Evolutionary conservation across 129 eudicot species (phyloP), one percentile per base, ranked within the genome.

Genomic region (Sambucus nigra): DNA sequence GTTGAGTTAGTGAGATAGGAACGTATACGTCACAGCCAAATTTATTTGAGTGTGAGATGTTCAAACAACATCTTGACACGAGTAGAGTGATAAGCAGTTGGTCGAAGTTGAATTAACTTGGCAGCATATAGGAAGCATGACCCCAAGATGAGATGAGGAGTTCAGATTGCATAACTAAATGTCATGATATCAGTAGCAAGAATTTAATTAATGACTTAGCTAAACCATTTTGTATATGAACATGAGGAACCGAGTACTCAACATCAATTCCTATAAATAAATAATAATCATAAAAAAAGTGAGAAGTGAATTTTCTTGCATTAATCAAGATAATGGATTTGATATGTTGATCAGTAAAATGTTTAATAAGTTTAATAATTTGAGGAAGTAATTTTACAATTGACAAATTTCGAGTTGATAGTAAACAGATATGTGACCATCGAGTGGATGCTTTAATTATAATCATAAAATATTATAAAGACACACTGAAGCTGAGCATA

Each of bases 371-470:
- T 22, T 1, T 1, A 38, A 42, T 58, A 1, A 41, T 0, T 39
- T 38, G 51, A 40, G 32, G 51, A 58, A 58, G 51, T 58, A 58
- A 17, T 58, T 19, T 58, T 12, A 35, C 63, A 58, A 40, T 21
- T 20, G 45, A 13, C 27, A 55, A 0, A 16, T 55, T 55, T 14
- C 61, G 41, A 31, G 26, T 31, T 55, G 51, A 25, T 21, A 58
- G 14, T 1, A 40, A 40, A 21, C 33, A 3, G 20, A 58, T 28
- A 25, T 42, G 35, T 38, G 33, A 58, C 63, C 35, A 40, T 58
- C 32, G 13, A 54, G 42, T 54, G 3, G 59, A 54, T 15, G 42
- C 59, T 3, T 54, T 24, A 2, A 31, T 26, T 16, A 54, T 12
- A 15, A 54, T 32, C 6, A 9, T n/a, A n/a, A n/a, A n/a, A n/a